Evolutionary conservation across 495 filamentous ascomycete species (phyloP).

Genomic region (Neurospora cerealis): DNA sequence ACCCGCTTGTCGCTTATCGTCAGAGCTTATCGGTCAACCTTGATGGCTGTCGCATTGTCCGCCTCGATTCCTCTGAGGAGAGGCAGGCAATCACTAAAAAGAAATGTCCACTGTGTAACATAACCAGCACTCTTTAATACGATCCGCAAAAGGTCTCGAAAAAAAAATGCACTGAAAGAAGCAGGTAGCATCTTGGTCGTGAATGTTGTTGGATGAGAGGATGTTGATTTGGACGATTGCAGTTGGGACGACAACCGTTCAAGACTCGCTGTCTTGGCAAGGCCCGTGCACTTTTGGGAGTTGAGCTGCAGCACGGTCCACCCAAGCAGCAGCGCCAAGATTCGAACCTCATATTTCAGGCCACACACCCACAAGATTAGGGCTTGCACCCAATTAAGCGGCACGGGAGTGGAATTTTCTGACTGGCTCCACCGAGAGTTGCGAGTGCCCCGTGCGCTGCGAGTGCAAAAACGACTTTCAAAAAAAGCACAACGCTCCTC

Average conservation of each 20-base stretch:
- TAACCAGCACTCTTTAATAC: not conserved
- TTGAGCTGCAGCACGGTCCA: not conserved
- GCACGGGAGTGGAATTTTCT: slow-evolving; percentile 18
- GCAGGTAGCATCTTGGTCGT: not conserved
- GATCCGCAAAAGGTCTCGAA: not conserved
- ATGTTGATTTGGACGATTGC: not conserved
- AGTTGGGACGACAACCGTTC: not conserved
- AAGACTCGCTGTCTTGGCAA: not conserved
- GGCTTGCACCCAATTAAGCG: slow-evolving; percentile 21
- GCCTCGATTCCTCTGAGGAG: not conserved
- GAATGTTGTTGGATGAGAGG: not conserved
- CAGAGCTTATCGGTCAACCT: not conserved
- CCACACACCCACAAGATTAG: slow-evolving; percentile 11
- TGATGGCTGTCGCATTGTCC: not conserved
- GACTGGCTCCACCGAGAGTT: slow-evolving; percentile 14
- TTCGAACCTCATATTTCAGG: slow-evolving; percentile 8
- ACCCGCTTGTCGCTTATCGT: not conserved
- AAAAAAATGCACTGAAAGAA: too few species aligned
- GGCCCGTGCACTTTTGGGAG: not conserved
- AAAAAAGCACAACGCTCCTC: slow-evolving; percentile 7
- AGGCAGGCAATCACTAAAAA: not conserved
- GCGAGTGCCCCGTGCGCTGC: slow-evolving; percentile 3
- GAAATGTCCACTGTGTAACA: too few species aligned
- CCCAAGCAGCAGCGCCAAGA: not conserved
- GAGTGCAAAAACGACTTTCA: slow-evolving; percentile 14